Evolutionary conservation across 805 yeast species (phyloP).

Genomic region (Candida nitratophila): DNA sequence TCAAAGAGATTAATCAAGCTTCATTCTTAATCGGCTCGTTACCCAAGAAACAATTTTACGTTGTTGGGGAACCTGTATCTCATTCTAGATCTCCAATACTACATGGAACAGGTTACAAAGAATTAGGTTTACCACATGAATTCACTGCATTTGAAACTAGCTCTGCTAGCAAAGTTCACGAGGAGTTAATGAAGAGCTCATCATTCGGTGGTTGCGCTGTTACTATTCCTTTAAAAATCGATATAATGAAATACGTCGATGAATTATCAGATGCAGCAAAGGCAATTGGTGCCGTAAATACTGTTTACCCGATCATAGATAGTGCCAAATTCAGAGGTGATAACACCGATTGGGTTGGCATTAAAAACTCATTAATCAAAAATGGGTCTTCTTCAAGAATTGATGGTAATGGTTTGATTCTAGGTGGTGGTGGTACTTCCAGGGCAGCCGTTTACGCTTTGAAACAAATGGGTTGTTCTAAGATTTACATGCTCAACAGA

Average conservation of each 20-base stretch:
- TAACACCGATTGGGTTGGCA: slow-evolving; percentile 95
- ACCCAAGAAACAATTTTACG: slow-evolving; percentile 49
- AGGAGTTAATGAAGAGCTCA: slow-evolving; percentile 38
- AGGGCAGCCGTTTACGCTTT: slow-evolving; percentile 91
- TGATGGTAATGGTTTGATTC: slow-evolving; percentile 57
- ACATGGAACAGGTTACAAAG: slow-evolving; percentile 72
- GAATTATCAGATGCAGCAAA: slow-evolving; percentile 71
- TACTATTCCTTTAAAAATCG: slow-evolving; percentile 88
- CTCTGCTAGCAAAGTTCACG: slow-evolving; percentile 49
- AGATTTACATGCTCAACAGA: slow-evolving; percentile 76
- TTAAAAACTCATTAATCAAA: slow-evolving; percentile 55
- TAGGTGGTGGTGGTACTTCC: slow-evolving; percentile 98
- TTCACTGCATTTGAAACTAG: slow-evolving; percentile 65
- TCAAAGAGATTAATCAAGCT: slow-evolving; percentile 55
- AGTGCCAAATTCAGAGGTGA: slow-evolving; percentile 58
- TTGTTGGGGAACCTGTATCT: slow-evolving; percentile 74
- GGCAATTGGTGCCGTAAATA: slow-evolving; percentile 90
- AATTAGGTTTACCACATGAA: slow-evolving; percentile 70
- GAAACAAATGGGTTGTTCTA: slow-evolving; percentile 65
- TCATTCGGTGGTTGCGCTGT: slow-evolving; percentile 91
- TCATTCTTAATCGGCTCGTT: slow-evolving; percentile 59
- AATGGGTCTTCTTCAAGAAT: slow-evolving; percentile 49
- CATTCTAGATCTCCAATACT: slow-evolving; percentile 88
- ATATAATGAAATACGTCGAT: slow-evolving; percentile 59
- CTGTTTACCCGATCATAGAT: slow-evolving; percentile 53